Percentiles rank a stretch among this genome's conserved stretches.
Evolutionary conservation across 2,329 filamentous ascomycete species (phyloP).

Genomic region (Coniochaeta sp.): DNA sequence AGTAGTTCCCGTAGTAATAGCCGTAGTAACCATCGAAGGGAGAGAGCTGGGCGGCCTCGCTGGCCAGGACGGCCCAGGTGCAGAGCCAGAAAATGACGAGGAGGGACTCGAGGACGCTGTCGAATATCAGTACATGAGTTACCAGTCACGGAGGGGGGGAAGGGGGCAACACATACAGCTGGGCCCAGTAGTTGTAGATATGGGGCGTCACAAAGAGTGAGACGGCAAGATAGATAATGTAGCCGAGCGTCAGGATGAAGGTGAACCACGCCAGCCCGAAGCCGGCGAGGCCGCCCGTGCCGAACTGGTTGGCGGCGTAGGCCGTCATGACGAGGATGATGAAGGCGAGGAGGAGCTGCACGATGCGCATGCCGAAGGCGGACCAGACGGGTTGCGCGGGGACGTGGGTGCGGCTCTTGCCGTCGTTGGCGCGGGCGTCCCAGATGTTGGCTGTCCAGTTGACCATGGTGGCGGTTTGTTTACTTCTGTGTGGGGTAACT

Average conservation of each 20-base stretch:
- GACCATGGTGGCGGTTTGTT: not conserved
- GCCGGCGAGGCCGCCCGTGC: constrained; percentile 3
- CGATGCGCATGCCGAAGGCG: constrained; percentile 8
- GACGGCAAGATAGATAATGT: constrained; percentile 12
- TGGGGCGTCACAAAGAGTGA: constrained; percentile 5
- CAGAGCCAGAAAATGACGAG: constrained; percentile 14
- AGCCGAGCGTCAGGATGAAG: constrained; percentile 13
- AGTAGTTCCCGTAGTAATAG: constrained; percentile 1
- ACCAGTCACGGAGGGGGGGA: not conserved
- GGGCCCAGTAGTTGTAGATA: constrained; percentile 10
- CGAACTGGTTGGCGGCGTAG: constrained; percentile 9
- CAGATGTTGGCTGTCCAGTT: constrained; percentile 5
- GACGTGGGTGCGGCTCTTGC: constrained; percentile 10
- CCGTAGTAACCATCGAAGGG: not conserved
- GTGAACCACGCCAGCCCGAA: constrained; percentile 9
- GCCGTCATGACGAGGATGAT: constrained; percentile 10
- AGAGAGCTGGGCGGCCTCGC: constrained; percentile 8
- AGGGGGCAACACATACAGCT: constrained; percentile 8
- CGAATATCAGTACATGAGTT: not conserved
- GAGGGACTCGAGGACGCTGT: constrained; percentile 10
- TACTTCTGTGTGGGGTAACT: not conserved
- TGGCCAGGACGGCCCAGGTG: constrained; percentile 14
- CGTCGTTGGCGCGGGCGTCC: constrained; percentile 6
- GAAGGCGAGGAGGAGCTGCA: constrained; percentile 11
- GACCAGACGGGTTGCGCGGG: constrained; percentile 12